Conservation (phyloP, 2,329 filamentous ascomycete genomes). For the Alternaria solani region DNA sequence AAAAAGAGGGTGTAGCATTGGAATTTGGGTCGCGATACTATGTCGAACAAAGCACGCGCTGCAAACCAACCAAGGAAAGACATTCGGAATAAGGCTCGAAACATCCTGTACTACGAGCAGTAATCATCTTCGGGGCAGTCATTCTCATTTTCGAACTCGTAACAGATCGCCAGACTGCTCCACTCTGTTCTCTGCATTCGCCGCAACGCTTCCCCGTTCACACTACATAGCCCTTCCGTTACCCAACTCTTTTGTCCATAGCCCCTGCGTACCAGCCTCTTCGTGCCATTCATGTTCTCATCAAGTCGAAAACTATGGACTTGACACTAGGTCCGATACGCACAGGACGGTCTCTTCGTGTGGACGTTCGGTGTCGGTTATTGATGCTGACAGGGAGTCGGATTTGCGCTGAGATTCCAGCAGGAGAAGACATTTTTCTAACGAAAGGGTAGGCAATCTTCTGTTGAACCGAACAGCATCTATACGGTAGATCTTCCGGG, state of each 20-base stretch:
- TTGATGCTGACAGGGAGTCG: rapidly evolving
- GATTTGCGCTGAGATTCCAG: not conserved
- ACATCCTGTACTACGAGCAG: rapidly evolving
- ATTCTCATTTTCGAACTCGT: too few relatives aligned
- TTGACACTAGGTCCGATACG: not conserved
- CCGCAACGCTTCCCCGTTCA: too few relatives aligned
- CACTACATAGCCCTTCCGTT: too few relatives aligned
- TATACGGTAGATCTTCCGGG: rapidly evolving
- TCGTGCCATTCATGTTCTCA: too few relatives aligned
- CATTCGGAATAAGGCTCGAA: too few relatives aligned
- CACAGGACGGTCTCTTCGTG: rapidly evolving
- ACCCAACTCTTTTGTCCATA: rapidly evolving
- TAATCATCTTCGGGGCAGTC: rapidly evolving
- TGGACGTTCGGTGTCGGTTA: not conserved
- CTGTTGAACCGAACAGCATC: rapidly evolving
- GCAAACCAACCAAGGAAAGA: rapidly evolving
- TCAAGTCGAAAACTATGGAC: not conserved
- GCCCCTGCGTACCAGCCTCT: too few relatives aligned
- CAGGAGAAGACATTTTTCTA: not conserved
- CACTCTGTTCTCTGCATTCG: too few relatives aligned
- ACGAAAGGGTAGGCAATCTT: not conserved
- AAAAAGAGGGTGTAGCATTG: rapidly evolving
- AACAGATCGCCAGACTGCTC: rapidly evolving
- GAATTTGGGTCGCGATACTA: too few relatives aligned
- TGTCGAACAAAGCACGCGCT: rapidly evolving